Evolutionary conservation across 257 asterid genomes (phyloP).

Genomic region (Fraxinus anomala): DNA sequence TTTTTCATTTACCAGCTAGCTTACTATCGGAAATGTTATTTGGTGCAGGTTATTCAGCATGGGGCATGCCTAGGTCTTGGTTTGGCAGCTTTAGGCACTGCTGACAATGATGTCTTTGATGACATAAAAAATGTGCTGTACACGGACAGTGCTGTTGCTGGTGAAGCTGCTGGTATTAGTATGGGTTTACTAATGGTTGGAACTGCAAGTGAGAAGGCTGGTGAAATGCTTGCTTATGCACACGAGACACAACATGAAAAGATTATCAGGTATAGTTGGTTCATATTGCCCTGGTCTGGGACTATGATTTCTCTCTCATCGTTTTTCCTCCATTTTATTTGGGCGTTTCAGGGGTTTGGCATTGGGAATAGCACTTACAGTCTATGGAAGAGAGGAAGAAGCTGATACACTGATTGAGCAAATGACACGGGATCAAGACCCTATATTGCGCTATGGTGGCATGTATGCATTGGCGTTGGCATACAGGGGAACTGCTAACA

Average conservation of each 20-base stretch:
- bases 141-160: slow-evolving; percentile 98
- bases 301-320: not conserved
- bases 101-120: slow-evolving; percentile 84
- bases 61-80: slow-evolving; percentile 99
- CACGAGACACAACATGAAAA: slow-evolving; percentile 98
- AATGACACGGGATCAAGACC: slow-evolving; percentile 99
- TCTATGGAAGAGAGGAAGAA: slow-evolving; percentile 95
- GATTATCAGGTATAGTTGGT: slow-evolving; percentile 68
- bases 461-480: slow-evolving; percentile 99
- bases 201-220: slow-evolving; percentile 92
- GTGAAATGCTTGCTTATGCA: slow-evolving; percentile 96
- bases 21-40: slow-evolving; percentile 17
- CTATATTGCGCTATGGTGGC: slow-evolving; percentile 94
- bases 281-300: slow-evolving; percentile 10
- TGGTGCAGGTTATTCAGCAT: slow-evolving; percentile 88
- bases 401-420: slow-evolving; percentile 92
- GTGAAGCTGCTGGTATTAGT: slow-evolving; percentile 99
- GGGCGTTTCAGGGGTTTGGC: slow-evolving; percentile 75
- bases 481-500: slow-evolving; percentile 91
- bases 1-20: slow-evolving; percentile 19
- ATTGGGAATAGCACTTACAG: slow-evolving; percentile 93
- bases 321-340: slow-evolving; percentile 21
- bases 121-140: slow-evolving; percentile 81
- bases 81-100: slow-evolving; percentile 93
- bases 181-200: slow-evolving; percentile 99